A percentile compares a stretch with the other conserved stretches of the same genome.
Conservation (phyloP, 169 alveolate species). For the Plasmodium fragile region DNA sequence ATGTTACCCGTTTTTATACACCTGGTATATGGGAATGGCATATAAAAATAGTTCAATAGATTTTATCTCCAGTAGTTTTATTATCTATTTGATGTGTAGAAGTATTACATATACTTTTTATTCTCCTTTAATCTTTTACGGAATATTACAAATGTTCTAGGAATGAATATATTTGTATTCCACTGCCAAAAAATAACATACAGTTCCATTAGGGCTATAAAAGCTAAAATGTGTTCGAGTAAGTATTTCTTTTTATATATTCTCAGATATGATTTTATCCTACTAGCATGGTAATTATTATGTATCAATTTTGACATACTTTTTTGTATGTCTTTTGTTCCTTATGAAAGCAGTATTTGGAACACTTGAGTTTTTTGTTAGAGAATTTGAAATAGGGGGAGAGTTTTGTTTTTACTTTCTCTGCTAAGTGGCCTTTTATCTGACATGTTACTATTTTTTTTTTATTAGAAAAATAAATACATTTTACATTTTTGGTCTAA, state of each 20-base stretch:
- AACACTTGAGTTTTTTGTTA: not conserved
- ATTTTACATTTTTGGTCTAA: not conserved
- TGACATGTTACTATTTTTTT: not conserved
- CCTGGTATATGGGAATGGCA: not conserved
- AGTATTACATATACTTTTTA: not conserved
- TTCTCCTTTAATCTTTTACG: not conserved
- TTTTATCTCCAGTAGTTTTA: not conserved
- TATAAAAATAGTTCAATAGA: not conserved
- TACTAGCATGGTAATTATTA: not conserved
- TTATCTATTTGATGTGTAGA: not conserved
- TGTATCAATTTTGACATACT: not conserved
- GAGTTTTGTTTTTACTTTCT: not conserved
- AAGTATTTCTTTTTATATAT: too few relatives aligned
- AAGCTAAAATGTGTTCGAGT: not conserved
- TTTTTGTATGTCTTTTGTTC: not conserved
- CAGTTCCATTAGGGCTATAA: not conserved
- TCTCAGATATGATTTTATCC: not conserved
- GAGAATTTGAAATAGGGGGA: not conserved
- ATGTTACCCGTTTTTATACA: not conserved
- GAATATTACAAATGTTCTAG: not conserved
- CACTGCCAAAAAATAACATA: not conserved
- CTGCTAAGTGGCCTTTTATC: not conserved
- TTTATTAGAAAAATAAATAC: not conserved
- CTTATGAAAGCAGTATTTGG: not conserved
- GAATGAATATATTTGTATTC: not conserved